Evolutionary conservation across 768 basidiomycete genomes (phyloP), one percentile per base, ranked within the genome.

Genomic region (Pulveroboletus sp.): DNA sequence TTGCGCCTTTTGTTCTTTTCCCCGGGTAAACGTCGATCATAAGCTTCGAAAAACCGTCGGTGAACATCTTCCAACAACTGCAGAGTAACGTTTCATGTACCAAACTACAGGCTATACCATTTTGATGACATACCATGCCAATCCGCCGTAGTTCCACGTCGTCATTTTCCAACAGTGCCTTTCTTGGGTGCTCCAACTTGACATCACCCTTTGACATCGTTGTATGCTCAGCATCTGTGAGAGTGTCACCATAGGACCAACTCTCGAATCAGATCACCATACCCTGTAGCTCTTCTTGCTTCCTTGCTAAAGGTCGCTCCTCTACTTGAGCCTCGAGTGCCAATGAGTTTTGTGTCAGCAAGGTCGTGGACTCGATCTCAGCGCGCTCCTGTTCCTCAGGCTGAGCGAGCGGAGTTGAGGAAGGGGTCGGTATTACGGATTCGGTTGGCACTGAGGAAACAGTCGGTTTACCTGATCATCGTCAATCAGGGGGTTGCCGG

Each of bases 51-150:
- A 67, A 89, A 98, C 36, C 76, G 79, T 33, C 69, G 68, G 59
- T 97, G 93, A 1, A 97, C 82, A 49, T 86, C 80, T 35, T 81
- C 76, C 39, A 97, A 71, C n/a, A 98, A 76, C 93, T 96, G 32
- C 8, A 42, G 10, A 27, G 32, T 6, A 35, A 28, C 4, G 15
- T 15, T 54, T 3, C n/a, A 39, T 30, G 27, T 3, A 42, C 40
- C n/a, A 36, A 38, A 11, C 14, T 18, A 28, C 0, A 21, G 11
- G 32, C 26, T 14, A 7, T 13, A 17, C 13, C 33, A 39, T 17
- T 35, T 32, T 56, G n/a, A 33, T 6, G 9, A 47, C 79, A 47
- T 59, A 93, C 93, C 70, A 76, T 78, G 51, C 79, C 76, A n/a
- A 99, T 74, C 38, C 95, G 75, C 9, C 73, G 71, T 39, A 99